Percentiles rank a stretch among this genome's conserved stretches.
Evolutionary conservation across 2,329 filamentous ascomycete genomes (phyloP).

Genomic region (Fusarium sp.): DNA sequence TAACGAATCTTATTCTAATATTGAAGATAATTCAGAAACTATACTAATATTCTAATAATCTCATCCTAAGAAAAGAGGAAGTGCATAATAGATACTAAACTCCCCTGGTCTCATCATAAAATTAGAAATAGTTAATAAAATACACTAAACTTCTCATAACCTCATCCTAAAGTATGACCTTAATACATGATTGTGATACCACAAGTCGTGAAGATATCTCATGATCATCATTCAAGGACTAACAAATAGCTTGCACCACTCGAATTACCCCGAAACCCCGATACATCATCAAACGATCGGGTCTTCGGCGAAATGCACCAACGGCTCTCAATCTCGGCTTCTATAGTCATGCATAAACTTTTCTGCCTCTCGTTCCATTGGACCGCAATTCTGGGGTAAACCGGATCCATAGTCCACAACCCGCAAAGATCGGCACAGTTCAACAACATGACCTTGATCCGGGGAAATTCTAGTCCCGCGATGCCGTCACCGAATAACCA

Average conservation of each 20-base stretch:
- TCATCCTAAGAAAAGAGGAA: too few species aligned
- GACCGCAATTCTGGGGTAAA: constrained; percentile 20
- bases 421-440: constrained; percentile 26
- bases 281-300: constrained; percentile 4
- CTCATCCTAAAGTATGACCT: neutral
- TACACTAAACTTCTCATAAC: too few species aligned
- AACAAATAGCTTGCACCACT: neutral
- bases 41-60: neutral
- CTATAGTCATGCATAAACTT: neutral
- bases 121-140: neutral
- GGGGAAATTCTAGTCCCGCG: constrained; percentile 11
- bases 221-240: neutral
- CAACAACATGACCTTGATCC: constrained; percentile 17
- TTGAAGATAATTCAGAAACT: neutral
- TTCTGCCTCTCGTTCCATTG: constrained; percentile 16
- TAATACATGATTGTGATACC: too few species aligned
- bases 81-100: too few species aligned
- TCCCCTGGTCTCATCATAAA: neutral
- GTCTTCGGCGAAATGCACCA: neutral
- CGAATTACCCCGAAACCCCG: constrained; percentile 33
- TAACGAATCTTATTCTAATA: neutral
- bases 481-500: constrained; percentile 20
- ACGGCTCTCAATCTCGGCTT: constrained; percentile 9
- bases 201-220: neutral
- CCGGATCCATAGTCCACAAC: constrained; percentile 14